Base-by-base conservation (phyloP, 495 filamentous ascomycete species). In the Podospora tetraspora region DNA sequence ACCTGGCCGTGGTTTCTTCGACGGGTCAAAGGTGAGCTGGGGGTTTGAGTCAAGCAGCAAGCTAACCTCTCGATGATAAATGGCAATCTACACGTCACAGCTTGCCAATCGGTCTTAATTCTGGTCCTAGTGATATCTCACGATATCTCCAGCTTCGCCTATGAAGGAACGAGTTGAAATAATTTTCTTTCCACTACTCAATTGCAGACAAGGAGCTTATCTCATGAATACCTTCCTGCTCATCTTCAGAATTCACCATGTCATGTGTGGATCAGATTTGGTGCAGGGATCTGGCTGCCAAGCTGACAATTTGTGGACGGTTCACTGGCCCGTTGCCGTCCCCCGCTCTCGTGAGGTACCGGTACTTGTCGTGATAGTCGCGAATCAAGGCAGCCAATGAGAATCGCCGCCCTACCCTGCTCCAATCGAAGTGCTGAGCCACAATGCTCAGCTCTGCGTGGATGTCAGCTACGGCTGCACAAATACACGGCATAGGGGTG, bases 221-320 rank as follows among this genome's bases (percentile, higher is more conserved):
- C 25, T 57, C 22, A 6, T 56, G 9, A 37, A 25, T 57, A 22
- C 22, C 2, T 34, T 59, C 63, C 43, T 23, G 23, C 56, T 37
- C 56, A 29, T 23, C 23, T 37, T 66, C 43, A 62, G 59, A 62
- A 30, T 64, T 64, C 30, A 52, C 23, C 62, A 43, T 64, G 62
- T 64, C 62, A 64, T 64, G 62, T 64, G 62, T 56, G 62, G 37
- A 64, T 57, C 62, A 64, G 30, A 64, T 52, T 43, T 8, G 19
- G 23, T 23, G n/a, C 30, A 62, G 25, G 30, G 37, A 52, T 13
- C 6, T 22, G 37, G 24, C 59, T 60, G 59, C 13, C 27, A 29
- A 30, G 62, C 62, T 64, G 62, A 64, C 62, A 27, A 64, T 64
- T 64, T 37, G 62, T 64, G 22, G 37, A 62, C 23, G 16, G n/a